Percentiles rank a stretch among this genome's conserved stretches.
These are phyloP conservation scores for Voacanga thouarsii DNA, from an alignment of 257 asterid genomes.

Conservation along the genomic window DNA sequence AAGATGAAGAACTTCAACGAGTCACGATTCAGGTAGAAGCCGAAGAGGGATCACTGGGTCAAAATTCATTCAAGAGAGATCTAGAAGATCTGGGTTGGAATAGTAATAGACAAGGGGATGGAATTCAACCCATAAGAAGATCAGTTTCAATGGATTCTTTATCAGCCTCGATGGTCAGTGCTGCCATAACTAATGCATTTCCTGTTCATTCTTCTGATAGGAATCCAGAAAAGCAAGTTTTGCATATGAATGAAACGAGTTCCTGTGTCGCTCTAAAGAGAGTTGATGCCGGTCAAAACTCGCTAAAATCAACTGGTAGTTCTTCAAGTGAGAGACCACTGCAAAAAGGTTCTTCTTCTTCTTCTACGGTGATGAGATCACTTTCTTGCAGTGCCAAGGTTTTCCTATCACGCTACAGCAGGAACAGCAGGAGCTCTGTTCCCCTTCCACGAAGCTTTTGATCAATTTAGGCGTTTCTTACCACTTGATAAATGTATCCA, in stretches of 20 bases:
- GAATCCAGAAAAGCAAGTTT: slow-evolving; percentile 11
- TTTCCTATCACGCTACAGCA: slow-evolving; percentile 34
- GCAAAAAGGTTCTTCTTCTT: slow-evolving; percentile 24
- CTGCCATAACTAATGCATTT: slow-evolving; percentile 27
- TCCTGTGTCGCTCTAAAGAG: slow-evolving; percentile 14
- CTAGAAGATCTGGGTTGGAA: slow-evolving; percentile 14
- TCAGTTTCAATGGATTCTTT: slow-evolving; percentile 53
- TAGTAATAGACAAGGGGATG: slow-evolving; percentile 21
- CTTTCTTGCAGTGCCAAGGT: slow-evolving; percentile 56
- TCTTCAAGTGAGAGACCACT: slow-evolving; percentile 21
- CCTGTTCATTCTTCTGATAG: slow-evolving; percentile 20
- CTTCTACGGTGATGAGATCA: slow-evolving; percentile 40
- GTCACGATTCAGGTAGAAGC: slow-evolving; percentile 22
- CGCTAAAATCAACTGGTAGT: slow-evolving; percentile 25
- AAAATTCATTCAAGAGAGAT: slow-evolving; percentile 7
- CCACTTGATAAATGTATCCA: background rate
- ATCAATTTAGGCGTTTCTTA: background rate
- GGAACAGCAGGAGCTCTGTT: slow-evolving; percentile 26
- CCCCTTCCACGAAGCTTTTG: slow-evolving; percentile 16
- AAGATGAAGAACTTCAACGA: slow-evolving; percentile 13
- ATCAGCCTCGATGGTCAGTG: slow-evolving; percentile 33
- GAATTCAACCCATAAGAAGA: slow-evolving; percentile 42
- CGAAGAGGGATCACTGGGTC: slow-evolving; percentile 14
- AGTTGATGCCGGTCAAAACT: slow-evolving; percentile 10
- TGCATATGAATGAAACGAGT: slow-evolving; percentile 12